Evolutionary conservation across 371 early-diverging fungal genomes (phyloP).

Genomic region (Rhizopus sp.): DNA sequence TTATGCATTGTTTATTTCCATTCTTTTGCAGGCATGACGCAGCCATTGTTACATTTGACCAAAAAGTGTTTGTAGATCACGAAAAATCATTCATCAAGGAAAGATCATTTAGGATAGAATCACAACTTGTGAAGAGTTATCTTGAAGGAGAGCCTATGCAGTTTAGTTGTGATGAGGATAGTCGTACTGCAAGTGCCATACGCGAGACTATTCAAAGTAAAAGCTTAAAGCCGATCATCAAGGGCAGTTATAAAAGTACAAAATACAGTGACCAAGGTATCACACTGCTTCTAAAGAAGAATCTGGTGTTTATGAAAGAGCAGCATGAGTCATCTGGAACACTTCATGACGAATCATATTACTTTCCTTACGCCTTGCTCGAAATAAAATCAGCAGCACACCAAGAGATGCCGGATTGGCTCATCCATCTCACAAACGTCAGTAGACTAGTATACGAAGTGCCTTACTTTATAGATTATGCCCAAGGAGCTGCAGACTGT

Average conservation of each 20-base stretch:
- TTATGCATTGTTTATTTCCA: neutral
- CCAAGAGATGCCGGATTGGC: constrained; percentile 85
- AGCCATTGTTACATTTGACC: neutral
- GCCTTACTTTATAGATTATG: constrained; percentile 95
- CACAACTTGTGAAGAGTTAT: neutral
- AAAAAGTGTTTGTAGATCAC: neutral
- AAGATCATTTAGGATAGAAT: neutral
- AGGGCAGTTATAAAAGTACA: constrained; percentile 15
- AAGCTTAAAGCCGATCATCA: constrained; percentile 11
- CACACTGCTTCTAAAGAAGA: constrained; percentile 16
- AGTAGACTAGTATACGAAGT: constrained; percentile 89
- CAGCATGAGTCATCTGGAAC: neutral
- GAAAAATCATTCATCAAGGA: neutral
- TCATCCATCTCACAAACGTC: constrained; percentile 75
- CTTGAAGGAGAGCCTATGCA: neutral
- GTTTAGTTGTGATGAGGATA: neutral
- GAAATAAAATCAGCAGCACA: constrained; percentile 88
- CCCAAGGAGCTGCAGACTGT: constrained; percentile 90
- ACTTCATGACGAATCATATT: constrained; percentile 41
- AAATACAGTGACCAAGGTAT: constrained; percentile 7
- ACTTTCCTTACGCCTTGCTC: constrained; percentile 95
- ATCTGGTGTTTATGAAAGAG: constrained; percentile 20
- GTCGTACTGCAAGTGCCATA: neutral
- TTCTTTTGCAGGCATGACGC: no score
- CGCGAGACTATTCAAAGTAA: constrained; percentile 9